Percentiles rank a stretch among this genome's conserved stretches.
Conservation (phyloP, 768 basidiomycete species). For the Lactarius quietus region DNA sequence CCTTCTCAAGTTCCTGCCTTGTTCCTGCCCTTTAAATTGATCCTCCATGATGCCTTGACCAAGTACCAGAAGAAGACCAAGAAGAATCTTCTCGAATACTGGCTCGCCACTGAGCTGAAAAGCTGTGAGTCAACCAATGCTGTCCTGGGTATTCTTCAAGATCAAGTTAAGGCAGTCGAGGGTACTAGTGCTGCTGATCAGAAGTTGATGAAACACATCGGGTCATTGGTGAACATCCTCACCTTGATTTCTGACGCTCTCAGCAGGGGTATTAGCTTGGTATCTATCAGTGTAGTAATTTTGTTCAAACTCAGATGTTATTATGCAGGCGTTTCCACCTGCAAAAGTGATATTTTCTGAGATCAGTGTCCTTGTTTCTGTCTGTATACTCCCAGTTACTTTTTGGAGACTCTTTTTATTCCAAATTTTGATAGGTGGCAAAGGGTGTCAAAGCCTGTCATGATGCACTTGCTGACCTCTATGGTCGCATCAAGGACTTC, state of each 20-base stretch:
- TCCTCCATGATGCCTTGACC: too few species aligned
- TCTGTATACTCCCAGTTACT: background rate
- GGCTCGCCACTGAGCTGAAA: background rate
- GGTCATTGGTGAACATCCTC: background rate
- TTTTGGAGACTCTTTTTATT: background rate
- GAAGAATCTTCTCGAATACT: too few species aligned
- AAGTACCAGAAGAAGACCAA: too few species aligned
- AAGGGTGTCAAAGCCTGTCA: background rate
- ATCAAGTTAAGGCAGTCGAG: background rate
- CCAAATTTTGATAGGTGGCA: background rate
- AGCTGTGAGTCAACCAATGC: background rate
- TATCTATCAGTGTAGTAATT: background rate
- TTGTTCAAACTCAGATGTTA: background rate
- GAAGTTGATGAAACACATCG: background rate
- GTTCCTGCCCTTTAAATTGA: background rate
- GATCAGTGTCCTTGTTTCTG: conserved; percentile 2
- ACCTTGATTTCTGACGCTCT: background rate
- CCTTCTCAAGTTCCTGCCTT: background rate
- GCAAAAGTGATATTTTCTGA: background rate
- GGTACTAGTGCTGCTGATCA: background rate
- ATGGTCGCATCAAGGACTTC: background rate
- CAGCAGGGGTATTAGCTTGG: background rate
- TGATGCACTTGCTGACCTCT: background rate
- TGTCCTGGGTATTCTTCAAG: background rate
- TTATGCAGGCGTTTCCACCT: background rate